Evolutionary conservation across 371 early-diverging fungal genomes (phyloP).

Genomic region (Umbelopsis sp.): DNA sequence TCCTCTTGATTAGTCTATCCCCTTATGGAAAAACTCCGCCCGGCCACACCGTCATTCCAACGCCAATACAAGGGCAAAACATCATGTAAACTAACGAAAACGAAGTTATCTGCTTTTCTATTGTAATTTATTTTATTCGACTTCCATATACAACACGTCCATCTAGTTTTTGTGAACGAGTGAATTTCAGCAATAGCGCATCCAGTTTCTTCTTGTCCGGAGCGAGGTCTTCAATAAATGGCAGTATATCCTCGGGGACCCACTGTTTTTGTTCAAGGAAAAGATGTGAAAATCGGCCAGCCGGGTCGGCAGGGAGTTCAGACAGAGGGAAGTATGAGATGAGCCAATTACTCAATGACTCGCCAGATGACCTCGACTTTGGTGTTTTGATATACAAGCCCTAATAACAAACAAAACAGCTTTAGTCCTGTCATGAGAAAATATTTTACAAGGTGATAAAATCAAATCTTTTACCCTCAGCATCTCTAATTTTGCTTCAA

Average conservation of each 20-base stretch:
- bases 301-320: conserved; percentile 55
- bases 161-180: conserved; percentile 32
- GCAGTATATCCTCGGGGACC: conserved; percentile 53
- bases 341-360: conserved; percentile 23
- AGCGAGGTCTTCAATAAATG: conserved; percentile 56
- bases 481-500: conserved; percentile 34
- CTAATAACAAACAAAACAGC: not conserved
- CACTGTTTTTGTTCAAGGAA: conserved; percentile 56
- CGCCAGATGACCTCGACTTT: conserved; percentile 23
- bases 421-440: not conserved
- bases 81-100: not conserved
- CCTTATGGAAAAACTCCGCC: not conserved
- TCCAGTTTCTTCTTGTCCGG: conserved; percentile 55
- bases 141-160: conserved; percentile 39
- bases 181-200: conserved; percentile 50
- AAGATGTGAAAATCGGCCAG: conserved; percentile 52
- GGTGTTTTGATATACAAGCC: conserved; percentile 31
- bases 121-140: conserved; percentile 42
- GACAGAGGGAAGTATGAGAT: conserved; percentile 53
- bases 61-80: not conserved
- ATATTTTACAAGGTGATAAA: not conserved
- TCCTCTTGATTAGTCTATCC: not conserved
- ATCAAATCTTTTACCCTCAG: conserved; percentile 32
- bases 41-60: not conserved
- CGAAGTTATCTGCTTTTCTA: not conserved